Conservation (phyloP, 768 basidiomycete genomes). For the Mycena vitilis region DNA sequence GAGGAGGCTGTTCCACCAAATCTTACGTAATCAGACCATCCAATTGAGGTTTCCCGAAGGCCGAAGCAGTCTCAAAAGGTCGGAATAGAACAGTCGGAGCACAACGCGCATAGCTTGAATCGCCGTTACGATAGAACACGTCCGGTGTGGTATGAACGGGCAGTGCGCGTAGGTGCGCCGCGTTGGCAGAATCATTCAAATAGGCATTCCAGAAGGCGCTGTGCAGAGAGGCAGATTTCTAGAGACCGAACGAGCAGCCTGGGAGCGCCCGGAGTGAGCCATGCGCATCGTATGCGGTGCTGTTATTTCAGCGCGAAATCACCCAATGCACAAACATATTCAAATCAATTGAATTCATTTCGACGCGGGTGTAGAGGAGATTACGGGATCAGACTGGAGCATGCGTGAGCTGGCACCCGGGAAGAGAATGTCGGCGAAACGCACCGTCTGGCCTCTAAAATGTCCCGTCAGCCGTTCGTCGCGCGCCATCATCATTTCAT, state of each 20-base stretch:
- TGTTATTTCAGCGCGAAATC: neutral
- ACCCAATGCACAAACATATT: neutral
- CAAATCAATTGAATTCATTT: constrained; percentile 13
- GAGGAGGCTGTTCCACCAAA: neutral
- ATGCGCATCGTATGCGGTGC: neutral
- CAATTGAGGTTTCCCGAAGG: too few species aligned
- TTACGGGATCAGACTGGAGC: constrained; percentile 33
- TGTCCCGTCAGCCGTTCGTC: constrained; percentile 91
- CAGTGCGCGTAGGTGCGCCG: neutral
- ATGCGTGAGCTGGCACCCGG: constrained; percentile 13
- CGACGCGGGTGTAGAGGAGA: constrained; percentile 16
- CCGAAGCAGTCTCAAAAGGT: too few species aligned
- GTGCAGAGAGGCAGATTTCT: neutral
- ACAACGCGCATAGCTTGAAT: neutral
- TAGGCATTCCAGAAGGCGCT: constrained; percentile 7
- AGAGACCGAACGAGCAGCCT: neutral
- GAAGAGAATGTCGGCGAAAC: constrained; percentile 43
- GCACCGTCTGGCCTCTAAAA: constrained; percentile 84
- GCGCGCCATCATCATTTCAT: constrained; percentile 95
- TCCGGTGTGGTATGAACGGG: neutral
- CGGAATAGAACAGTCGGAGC: neutral
- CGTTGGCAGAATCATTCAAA: constrained; percentile 8
- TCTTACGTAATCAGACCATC: too few species aligned
- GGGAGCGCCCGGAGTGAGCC: neutral
- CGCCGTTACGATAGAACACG: constrained; percentile 1